phyloP scores from a whole-genome alignment of 129 eudicot species.

The Flaveria linearis region DNA sequence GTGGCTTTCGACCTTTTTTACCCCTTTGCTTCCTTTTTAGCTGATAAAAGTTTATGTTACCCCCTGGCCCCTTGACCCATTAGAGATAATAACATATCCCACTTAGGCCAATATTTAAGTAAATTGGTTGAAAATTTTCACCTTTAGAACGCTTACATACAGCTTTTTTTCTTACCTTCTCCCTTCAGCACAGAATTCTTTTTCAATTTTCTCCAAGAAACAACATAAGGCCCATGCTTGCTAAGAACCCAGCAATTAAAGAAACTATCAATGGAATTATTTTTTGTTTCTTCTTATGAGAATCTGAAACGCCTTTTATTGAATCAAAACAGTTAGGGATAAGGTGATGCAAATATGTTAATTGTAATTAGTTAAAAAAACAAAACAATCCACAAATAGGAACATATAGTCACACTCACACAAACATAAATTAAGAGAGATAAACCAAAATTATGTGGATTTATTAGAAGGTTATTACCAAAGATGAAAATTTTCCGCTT shows the following conservation, averaged over 20 bases:
- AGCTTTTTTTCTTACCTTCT: slow-evolving; percentile 32
- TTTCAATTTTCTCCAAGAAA: slow-evolving; percentile 33
- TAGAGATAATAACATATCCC: not conserved
- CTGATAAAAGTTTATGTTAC: not conserved
- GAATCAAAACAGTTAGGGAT: slow-evolving; percentile 6
- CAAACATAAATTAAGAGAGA: slow-evolving; percentile 4
- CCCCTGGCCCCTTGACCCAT: not conserved
- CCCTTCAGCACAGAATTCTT: slow-evolving; percentile 20
- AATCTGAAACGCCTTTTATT: slow-evolving; percentile 30
- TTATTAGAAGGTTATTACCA: not conserved
- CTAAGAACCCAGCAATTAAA: not conserved
- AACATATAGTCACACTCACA: not conserved
- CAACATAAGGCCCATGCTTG: slow-evolving; percentile 23
- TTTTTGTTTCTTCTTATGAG: slow-evolving; percentile 32
- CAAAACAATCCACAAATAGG: not conserved
- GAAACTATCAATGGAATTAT: slow-evolving; percentile 27
- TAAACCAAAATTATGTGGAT: slow-evolving; percentile 11
- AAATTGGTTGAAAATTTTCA: not conserved
- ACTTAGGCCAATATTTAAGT: not conserved
- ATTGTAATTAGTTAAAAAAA: not conserved
- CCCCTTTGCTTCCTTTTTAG: not conserved
- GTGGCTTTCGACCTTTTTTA: not conserved
- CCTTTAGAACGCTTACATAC: not conserved
- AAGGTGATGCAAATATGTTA: slow-evolving; percentile 20
- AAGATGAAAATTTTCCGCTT: not conserved